Evolutionary conservation across 495 filamentous ascomycete genomes (phyloP).

Genomic region (Aspergillus saccharolyticus): DNA sequence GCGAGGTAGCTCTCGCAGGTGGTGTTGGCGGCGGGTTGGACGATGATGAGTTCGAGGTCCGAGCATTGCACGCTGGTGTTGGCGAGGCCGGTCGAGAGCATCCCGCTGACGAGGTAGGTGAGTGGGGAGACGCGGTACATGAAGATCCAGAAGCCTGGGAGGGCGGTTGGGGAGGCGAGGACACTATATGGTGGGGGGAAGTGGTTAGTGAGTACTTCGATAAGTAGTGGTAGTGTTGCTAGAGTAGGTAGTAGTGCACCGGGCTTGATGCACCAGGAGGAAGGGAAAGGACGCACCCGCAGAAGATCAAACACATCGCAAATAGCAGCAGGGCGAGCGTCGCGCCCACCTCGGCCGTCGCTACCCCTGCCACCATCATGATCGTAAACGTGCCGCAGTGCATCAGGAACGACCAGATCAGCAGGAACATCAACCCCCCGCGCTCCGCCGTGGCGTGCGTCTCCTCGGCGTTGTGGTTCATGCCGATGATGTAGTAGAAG

Average conservation of each 20-base stretch:
- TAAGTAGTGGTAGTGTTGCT: too few relatives aligned
- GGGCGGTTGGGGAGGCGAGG: conserved; percentile 48
- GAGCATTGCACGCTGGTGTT: conserved; percentile 31
- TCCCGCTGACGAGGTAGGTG: conserved; percentile 46
- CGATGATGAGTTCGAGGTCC: conserved; percentile 17
- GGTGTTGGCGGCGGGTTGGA: conserved; percentile 30
- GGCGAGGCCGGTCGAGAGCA: conserved; percentile 38
- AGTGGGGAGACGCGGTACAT: conserved; percentile 45
- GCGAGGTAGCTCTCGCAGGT: conserved; percentile 53
- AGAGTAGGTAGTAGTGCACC: neutral
- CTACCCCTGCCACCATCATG: neutral
- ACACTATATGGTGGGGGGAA: conserved; percentile 27
- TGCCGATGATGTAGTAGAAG: conserved; percentile 60
- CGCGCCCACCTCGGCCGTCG: neutral
- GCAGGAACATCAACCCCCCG: conserved; percentile 46
- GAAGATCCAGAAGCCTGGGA: conserved; percentile 70
- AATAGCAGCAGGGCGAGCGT: neutral
- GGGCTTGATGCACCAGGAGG: neutral
- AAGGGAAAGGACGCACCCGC: conserved; percentile 18
- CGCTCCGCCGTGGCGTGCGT: conserved; percentile 35
- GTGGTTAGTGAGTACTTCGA: too few relatives aligned
- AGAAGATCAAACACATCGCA: conserved; percentile 44
- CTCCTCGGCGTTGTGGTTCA: conserved; percentile 37
- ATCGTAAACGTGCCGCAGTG: conserved; percentile 2
- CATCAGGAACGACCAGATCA: conserved; percentile 18